Evolutionary conservation across 306 rosid genomes (phyloP).

Genomic region (Vigna unguiculata): DNA sequence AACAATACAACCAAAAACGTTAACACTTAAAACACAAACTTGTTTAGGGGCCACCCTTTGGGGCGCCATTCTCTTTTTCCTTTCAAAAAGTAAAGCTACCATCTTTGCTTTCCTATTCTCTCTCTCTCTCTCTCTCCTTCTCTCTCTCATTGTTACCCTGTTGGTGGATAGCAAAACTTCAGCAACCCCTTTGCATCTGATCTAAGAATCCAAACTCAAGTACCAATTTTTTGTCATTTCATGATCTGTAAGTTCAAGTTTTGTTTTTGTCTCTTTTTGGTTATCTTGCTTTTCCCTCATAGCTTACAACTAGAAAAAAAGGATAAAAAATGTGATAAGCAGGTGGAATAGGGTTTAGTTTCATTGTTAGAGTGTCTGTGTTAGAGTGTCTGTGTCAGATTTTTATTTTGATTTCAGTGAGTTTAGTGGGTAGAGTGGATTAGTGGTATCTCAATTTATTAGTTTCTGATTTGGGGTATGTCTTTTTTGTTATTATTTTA

Average conservation of each 20-base stretch:
- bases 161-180: constrained; percentile 50
- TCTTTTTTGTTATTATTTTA: constrained; percentile 13
- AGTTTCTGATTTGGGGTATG: constrained; percentile 21
- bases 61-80: constrained; percentile 48
- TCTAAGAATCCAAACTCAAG: constrained; percentile 58
- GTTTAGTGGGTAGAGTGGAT: constrained; percentile 24
- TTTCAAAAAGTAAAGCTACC: constrained; percentile 61
- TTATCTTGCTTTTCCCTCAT: constrained; percentile 35
- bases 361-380: constrained; percentile 6
- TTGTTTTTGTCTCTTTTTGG: constrained; percentile 46
- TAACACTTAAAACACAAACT: constrained; percentile 36
- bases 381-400: background rate
- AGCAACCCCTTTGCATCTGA: constrained; percentile 53
- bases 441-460: constrained; percentile 15
- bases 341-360: constrained; percentile 57
- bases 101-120: constrained; percentile 47
- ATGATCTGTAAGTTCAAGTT: constrained; percentile 70
- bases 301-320: background rate
- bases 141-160: constrained; percentile 30
- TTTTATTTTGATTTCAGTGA: constrained; percentile 39
- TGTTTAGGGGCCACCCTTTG: constrained; percentile 25
- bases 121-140: constrained; percentile 29
- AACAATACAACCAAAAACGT: constrained; percentile 33
- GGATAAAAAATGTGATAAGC: background rate
- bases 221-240: constrained; percentile 42